phyloP scores from a whole-genome alignment of 345 rosid genomes.

The Arabidopsis thaliana region TAIR10.1 NC_003075.7:1559501-1560000 shows the following conservation, averaged over 20 bases:
- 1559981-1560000: not conserved
- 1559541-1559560: not conserved
- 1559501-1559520: slow-evolving; percentile 40
- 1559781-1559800: not conserved
- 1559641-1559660: not conserved
- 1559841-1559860: not conserved
- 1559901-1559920: not conserved
- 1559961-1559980: not conserved
- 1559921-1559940: too few species aligned
- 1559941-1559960: not conserved
- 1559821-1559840: not conserved
- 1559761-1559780: not conserved
- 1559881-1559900: not conserved
- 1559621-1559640: slow-evolving; percentile 1
- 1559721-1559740: not conserved
- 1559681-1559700: too few species aligned
- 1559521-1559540: slow-evolving; percentile 20
- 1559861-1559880: not conserved
- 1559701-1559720: not conserved
- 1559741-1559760: not conserved
- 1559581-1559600: too few species aligned
- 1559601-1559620: too few species aligned
- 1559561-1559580: not conserved
- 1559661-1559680: not conserved
- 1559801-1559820: not conserved